Conservation (phyloP, 2,329 filamentous ascomycete genomes). For the Neofusicoccum umdonicola region DNA sequence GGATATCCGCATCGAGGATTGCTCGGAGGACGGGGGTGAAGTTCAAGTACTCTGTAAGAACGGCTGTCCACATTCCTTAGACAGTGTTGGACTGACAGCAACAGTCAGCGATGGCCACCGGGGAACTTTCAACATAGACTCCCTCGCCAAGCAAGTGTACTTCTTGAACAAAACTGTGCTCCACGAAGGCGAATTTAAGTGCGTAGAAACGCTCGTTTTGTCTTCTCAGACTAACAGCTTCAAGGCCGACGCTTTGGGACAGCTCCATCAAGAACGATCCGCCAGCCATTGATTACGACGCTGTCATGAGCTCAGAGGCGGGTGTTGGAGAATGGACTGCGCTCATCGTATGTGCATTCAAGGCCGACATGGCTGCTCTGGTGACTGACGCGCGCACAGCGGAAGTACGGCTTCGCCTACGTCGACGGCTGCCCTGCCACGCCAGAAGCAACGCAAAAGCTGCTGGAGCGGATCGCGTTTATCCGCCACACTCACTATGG, state of each 20-base stretch:
- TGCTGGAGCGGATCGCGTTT: conserved; percentile 79
- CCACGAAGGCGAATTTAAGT: not conserved
- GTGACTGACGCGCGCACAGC: conserved; percentile 47
- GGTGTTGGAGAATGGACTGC: conserved; percentile 62
- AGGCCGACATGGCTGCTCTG: not conserved
- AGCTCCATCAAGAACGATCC: conserved; percentile 41
- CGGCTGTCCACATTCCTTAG: conserved; percentile 18
- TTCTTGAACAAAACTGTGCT: not conserved
- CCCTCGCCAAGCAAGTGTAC: conserved; percentile 38
- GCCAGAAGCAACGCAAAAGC: conserved; percentile 68
- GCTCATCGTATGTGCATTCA: conserved; percentile 55
- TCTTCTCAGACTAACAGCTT: not conserved
- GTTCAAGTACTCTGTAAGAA: conserved; percentile 28
- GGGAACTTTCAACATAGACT: conserved; percentile 65
- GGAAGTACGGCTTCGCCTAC: conserved; percentile 72
- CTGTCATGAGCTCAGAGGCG: conserved; percentile 55
- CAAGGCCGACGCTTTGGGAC: conserved; percentile 35
- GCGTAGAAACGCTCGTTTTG: not conserved
- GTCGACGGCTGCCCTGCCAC: conserved; percentile 67
- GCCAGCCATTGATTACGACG: conserved; percentile 60
- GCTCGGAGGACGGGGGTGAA: conserved; percentile 12
- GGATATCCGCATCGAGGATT: conserved; percentile 27
- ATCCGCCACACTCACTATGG: conserved; percentile 92
- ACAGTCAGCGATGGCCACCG: conserved; percentile 61
- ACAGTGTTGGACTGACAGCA: not conserved